Evolutionary conservation across 192 early-diverging fungal genomes (phyloP), one percentile per base, ranked within the genome.

Genomic region (Rhizophagus prolifer): DNA sequence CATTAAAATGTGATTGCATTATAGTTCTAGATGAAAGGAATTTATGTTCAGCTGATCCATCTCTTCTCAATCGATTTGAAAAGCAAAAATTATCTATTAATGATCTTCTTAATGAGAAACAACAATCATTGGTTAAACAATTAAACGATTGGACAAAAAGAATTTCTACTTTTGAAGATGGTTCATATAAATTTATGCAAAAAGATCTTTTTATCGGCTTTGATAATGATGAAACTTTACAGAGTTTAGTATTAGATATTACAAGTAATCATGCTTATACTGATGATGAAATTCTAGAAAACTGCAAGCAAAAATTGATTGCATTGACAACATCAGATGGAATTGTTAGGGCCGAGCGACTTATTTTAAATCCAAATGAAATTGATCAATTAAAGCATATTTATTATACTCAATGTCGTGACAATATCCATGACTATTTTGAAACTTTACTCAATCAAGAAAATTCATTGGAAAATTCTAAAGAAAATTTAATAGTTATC

Each of bases 151-250:
- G 75, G 75, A 23, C 54, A 25, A 12, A 25, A 30, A 47, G 23
- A 54, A 77, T 77, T 16, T 54, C 67, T 4, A 77, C 38, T 10
- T 38, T 67, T 72, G 68, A 14, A 36, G 34, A 6, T 25, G 7
- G n/a, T 12, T 3, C 4, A 4, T n/a, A 30, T 21, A 26, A 31
- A 19, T 77, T 77, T 36, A 21, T 31, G 14, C n/a, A 44, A 44
- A 44, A 44, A 12, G 41, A 44, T 44, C 10, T 78, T 13, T 78
- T 78, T 59, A 61, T 78, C 38, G 76, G 76, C 2, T 78, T 58
- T 47, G 71, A 78, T 50, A 10, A 6, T 14, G 54, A 78, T 46
- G 67, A 61, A 78, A 78, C 76, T 25, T 26, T 78, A 4, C 65
- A 68, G 16, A 78, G 76, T 74, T 34, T 78, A 14, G 70, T 72